Percentiles rank a stretch among this genome's conserved stretches.
These are phyloP conservation scores for Cudoniella acicularis DNA, from an alignment of 495 filamentous ascomycete species.

Conservation along the genomic window DNA sequence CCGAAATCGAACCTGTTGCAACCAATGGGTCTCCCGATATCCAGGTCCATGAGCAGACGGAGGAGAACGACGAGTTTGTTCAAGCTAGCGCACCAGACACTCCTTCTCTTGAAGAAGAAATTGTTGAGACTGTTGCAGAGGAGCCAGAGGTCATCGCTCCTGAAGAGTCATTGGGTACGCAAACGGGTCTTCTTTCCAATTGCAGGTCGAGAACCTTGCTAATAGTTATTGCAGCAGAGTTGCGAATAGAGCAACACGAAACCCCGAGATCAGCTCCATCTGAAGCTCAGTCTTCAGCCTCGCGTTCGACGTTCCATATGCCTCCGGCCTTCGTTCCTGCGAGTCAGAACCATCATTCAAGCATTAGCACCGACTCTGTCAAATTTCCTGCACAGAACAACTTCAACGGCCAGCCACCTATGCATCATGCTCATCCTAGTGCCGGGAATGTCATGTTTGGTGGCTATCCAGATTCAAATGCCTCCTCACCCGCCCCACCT, in stretches of 20 bases:
- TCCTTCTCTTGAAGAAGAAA: background rate
- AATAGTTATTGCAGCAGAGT: background rate
- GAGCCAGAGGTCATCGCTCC: conserved; percentile 2
- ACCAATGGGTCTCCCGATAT: conserved; percentile 17
- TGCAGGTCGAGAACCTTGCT: background rate
- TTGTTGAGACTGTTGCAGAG: background rate
- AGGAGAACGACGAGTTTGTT: background rate
- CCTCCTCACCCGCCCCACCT: conserved; percentile 43
- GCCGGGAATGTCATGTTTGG: conserved; percentile 42
- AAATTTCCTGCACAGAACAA: conserved; percentile 22
- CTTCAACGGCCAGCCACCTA: conserved; percentile 22
- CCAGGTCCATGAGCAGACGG: background rate
- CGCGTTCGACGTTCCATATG: conserved; percentile 26
- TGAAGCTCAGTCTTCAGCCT: conserved; percentile 19
- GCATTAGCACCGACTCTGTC: conserved; percentile 13
- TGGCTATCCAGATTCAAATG: conserved; percentile 40
- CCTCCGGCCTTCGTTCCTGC: conserved; percentile 31
- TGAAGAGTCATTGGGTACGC: conserved; percentile 19
- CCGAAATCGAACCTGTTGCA: conserved; percentile 6
- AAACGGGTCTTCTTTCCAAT: conserved; percentile 2
- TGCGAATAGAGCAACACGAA: conserved; percentile 3
- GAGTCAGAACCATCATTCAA: conserved; percentile 26
- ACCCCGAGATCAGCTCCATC: conserved; percentile 15
- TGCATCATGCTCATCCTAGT: conserved; percentile 30
- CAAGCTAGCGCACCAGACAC: background rate